phyloP scores from a whole-genome alignment of 1,284 basidiomycete genomes.

The Porogramme epimiltina region DNA sequence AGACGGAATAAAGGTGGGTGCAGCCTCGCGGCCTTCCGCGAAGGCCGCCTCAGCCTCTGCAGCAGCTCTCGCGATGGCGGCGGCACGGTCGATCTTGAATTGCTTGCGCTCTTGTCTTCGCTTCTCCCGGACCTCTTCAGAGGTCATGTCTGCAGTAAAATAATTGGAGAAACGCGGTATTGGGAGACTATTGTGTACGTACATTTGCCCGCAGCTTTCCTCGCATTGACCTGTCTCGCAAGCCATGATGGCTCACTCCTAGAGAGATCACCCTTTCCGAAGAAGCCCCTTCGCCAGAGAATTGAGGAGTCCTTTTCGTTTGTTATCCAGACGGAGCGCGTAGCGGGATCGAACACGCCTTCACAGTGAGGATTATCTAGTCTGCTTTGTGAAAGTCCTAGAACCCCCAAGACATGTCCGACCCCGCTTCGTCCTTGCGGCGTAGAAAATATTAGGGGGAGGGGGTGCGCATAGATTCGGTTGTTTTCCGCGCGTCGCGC shows the following conservation, averaged over 20 bases:
- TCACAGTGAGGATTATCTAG: slow-evolving; percentile 64
- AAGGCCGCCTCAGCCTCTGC: slow-evolving; percentile 78
- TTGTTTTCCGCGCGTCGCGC: slow-evolving; percentile 63
- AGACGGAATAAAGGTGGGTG: slow-evolving; percentile 56
- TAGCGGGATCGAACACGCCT: slow-evolving; percentile 72
- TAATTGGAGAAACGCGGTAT: not conserved
- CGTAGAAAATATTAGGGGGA: slow-evolving; percentile 58
- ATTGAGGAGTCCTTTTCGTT: slow-evolving; percentile 61
- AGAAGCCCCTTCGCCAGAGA: slow-evolving; percentile 93
- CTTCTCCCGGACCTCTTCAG: slow-evolving; percentile 87
- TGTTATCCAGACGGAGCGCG: slow-evolving; percentile 81
- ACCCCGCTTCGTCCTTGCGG: slow-evolving; percentile 33
- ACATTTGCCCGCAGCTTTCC: slow-evolving; percentile 57
- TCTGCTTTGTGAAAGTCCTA: slow-evolving; percentile 50
- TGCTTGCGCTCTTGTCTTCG: slow-evolving; percentile 84
- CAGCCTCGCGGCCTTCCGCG: slow-evolving; percentile 59
- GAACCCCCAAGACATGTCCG: slow-evolving; percentile 50
- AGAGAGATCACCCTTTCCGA: slow-evolving; percentile 94
- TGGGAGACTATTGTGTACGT: slow-evolving; percentile 28
- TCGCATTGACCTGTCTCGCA: slow-evolving; percentile 71
- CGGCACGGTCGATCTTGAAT: slow-evolving; percentile 90
- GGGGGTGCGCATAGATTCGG: slow-evolving; percentile 62
- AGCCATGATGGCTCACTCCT: slow-evolving; percentile 96
- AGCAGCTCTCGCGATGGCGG: slow-evolving; percentile 70
- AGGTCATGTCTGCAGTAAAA: slow-evolving; percentile 57